A percentile compares a stretch with the other conserved stretches of the same genome.
Evolutionary conservation across 306 rosid genomes (phyloP).

Genomic region (Chamaecrista fasciculata): DNA sequence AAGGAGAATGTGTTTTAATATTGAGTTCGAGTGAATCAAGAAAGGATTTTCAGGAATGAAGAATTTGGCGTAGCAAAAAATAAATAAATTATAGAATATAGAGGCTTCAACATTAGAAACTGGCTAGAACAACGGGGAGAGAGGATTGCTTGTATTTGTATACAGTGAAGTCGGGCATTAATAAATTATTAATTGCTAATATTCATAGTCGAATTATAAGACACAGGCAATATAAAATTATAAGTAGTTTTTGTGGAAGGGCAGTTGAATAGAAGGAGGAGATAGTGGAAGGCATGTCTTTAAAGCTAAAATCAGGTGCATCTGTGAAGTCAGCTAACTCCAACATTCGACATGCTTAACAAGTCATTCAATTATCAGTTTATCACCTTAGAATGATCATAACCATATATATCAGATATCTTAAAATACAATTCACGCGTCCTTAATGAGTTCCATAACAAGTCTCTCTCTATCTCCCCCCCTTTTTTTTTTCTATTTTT

Average conservation of each 20-base stretch:
- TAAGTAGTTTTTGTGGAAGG: neutral
- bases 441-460: neutral
- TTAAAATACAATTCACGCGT: neutral
- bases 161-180: neutral
- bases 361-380: neutral
- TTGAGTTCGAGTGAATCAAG: neutral
- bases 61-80: neutral
- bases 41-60: neutral
- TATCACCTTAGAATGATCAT: neutral
- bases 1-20: neutral
- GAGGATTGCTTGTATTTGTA: neutral
- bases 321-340: neutral
- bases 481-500: too few species aligned
- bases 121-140: neutral
- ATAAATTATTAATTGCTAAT: neutral
- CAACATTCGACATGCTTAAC: constrained; percentile 3
- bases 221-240: neutral
- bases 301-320: neutral
- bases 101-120: neutral
- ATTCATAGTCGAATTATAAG: too few species aligned
- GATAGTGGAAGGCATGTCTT: constrained; percentile 31
- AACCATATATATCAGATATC: neutral
- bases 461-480: too few species aligned
- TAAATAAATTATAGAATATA: neutral
- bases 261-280: neutral